Percentiles rank a stretch among this genome's conserved stretches.
Conservation (phyloP, 176 grass and related monocot genomes). For the Avena insularis region DNA sequence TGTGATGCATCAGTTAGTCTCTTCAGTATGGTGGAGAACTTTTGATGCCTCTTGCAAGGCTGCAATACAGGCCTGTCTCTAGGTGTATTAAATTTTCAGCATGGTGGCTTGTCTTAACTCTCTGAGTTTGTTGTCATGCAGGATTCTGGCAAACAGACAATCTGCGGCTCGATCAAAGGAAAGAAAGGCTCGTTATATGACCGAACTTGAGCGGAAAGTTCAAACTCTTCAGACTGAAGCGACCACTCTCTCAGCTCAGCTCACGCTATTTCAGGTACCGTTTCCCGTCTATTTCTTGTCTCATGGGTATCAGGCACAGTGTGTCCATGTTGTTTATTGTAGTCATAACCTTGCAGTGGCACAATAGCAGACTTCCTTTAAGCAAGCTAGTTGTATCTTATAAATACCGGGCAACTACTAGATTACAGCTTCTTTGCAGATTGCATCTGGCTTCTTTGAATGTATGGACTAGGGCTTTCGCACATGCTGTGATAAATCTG, state of each 20-base stretch:
- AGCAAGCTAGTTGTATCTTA: not conserved
- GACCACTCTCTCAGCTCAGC: slow-evolving; percentile 94
- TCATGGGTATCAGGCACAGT: slow-evolving; percentile 32
- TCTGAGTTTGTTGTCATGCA: slow-evolving; percentile 48
- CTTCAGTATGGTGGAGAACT: not conserved
- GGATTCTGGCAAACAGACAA: slow-evolving; percentile 95
- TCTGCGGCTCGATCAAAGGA: slow-evolving; percentile 98
- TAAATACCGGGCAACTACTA: not conserved
- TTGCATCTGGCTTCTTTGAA: slow-evolving; percentile 37
- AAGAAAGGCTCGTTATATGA: slow-evolving; percentile 97
- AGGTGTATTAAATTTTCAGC: not conserved
- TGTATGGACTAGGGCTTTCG: slow-evolving; percentile 32
- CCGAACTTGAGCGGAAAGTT: slow-evolving; percentile 94
- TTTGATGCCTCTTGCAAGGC: not conserved
- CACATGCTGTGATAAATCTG: slow-evolving; percentile 45
- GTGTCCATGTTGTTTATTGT: slow-evolving; percentile 33
- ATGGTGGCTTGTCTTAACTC: slow-evolving; percentile 20
- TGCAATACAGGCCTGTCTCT: not conserved
- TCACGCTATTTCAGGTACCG: slow-evolving; percentile 91
- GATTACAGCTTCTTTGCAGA: slow-evolving; percentile 21
- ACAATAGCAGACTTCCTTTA: slow-evolving; percentile 27
- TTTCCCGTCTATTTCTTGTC: slow-evolving; percentile 11
- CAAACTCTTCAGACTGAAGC: slow-evolving; percentile 99
- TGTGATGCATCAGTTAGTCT: slow-evolving; percentile 5
- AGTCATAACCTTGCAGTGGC: not conserved